These are phyloP conservation scores for Fraxinus greggii DNA, from an alignment of 305 asterid species.

Conservation along the genomic window DNA sequence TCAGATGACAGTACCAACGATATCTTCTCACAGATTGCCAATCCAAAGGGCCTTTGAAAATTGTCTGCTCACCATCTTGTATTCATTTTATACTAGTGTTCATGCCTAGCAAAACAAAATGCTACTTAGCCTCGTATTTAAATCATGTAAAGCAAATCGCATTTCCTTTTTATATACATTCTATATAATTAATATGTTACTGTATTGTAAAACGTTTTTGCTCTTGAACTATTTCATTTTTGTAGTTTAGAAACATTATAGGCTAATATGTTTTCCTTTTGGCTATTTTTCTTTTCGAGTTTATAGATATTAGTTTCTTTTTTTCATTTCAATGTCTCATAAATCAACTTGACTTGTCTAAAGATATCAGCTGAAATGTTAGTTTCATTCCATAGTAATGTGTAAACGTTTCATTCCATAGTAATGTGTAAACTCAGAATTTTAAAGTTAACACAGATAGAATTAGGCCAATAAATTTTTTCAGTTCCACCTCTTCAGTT, in stretches of 20 bases:
- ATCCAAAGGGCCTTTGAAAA: slow-evolving; percentile 62
- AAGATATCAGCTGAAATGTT: not conserved
- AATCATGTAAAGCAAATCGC: not conserved
- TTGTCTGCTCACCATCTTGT: not conserved
- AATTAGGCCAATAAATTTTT: not conserved
- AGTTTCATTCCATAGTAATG: not conserved
- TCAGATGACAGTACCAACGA: slow-evolving; percentile 30
- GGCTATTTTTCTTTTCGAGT: not conserved
- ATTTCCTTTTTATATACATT: not conserved
- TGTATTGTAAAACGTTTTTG: not conserved
- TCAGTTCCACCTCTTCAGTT: not conserved
- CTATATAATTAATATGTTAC: not conserved
- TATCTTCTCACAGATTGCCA: slow-evolving; percentile 62
- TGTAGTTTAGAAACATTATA: not conserved
- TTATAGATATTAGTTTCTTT: not conserved
- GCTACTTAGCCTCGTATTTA: not conserved
- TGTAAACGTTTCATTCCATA: not conserved
- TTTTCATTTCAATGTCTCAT: not conserved
- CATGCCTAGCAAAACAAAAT: not conserved
- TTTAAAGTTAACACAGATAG: not conserved
- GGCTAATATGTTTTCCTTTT: not conserved
- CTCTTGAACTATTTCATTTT: not conserved
- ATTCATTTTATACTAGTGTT: not conserved
- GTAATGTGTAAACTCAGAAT: not conserved
- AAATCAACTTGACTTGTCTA: not conserved